A percentile compares a stretch with the other conserved stretches of the same genome.
Evolutionary conservation across 345 rosid genomes (phyloP).

Genomic region (Stellera chamaejasme): DNA sequence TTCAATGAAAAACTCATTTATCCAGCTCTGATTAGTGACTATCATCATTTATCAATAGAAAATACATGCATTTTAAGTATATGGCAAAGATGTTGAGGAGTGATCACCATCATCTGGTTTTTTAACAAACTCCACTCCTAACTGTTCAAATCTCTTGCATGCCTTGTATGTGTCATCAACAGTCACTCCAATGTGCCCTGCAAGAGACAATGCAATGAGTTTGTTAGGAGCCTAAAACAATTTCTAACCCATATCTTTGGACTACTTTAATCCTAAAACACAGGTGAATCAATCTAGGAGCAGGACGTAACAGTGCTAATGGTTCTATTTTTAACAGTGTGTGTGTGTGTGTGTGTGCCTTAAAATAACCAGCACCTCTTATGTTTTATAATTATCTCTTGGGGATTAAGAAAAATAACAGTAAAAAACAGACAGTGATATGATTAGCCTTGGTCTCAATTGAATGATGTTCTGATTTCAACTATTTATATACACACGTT

Average conservation of each 20-base stretch:
- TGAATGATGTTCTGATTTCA: too few species aligned
- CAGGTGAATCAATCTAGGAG: not conserved
- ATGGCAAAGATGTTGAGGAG: too few species aligned
- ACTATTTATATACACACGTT: too few species aligned
- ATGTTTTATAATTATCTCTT: too few species aligned
- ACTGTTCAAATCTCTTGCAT: constrained; percentile 78
- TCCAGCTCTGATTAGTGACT: not conserved
- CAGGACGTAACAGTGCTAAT: not conserved
- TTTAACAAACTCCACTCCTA: constrained; percentile 92
- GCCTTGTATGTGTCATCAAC: constrained; percentile 93
- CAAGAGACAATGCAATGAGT: constrained; percentile 3
- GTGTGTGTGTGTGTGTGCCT: too few species aligned
- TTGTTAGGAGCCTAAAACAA: not conserved
- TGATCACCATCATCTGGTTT: constrained; percentile 55
- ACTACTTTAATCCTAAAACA: not conserved
- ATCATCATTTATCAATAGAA: constrained; percentile 1
- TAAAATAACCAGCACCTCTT: too few species aligned
- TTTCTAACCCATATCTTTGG: not conserved
- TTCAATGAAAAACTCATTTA: too few species aligned
- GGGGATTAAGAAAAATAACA: too few species aligned
- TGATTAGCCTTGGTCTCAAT: too few species aligned
- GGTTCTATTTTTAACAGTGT: too few species aligned
- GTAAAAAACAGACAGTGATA: too few species aligned
- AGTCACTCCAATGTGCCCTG: constrained; percentile 93
- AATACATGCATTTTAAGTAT: too few species aligned